Evolutionary conservation across 2,329 filamentous ascomycete genomes (phyloP).

Genomic region (Bipolaris victoriae): DNA sequence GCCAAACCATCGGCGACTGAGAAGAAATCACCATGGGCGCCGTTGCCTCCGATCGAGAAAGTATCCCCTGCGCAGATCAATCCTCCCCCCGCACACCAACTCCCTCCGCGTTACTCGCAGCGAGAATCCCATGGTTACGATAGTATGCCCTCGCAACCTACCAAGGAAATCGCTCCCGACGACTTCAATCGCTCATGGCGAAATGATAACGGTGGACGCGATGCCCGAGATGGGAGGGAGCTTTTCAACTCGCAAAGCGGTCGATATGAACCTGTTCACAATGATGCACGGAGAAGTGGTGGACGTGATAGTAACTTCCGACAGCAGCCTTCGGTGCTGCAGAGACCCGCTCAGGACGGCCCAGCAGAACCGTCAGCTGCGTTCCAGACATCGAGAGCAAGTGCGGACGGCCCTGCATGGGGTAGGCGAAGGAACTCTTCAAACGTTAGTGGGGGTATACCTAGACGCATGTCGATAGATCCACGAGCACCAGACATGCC

Average conservation of each 20-base stretch:
- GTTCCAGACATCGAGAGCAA: constrained; percentile 79
- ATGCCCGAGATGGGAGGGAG: constrained; percentile 68
- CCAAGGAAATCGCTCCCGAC: constrained; percentile 89
- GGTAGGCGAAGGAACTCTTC: constrained; percentile 83
- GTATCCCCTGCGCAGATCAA: constrained; percentile 73
- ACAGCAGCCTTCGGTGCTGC: constrained; percentile 79
- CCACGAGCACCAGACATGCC: constrained; percentile 52
- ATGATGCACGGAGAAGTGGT: constrained; percentile 72
- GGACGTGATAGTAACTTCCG: constrained; percentile 71
- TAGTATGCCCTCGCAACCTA: constrained; percentile 58
- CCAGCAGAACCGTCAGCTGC: constrained; percentile 84
- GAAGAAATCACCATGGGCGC: constrained; percentile 89
- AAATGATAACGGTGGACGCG: constrained; percentile 65
- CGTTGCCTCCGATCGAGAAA: constrained; percentile 83
- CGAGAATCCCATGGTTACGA: constrained; percentile 65
- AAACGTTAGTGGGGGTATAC: constrained; percentile 85
- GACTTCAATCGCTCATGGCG: constrained; percentile 89
- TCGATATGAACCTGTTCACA: constrained; percentile 80
- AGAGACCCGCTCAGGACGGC: constrained; percentile 69
- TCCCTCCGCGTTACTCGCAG: constrained; percentile 56
- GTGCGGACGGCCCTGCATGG: constrained; percentile 69
- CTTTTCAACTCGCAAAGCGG: constrained; percentile 95
- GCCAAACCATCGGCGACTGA: constrained; percentile 74
- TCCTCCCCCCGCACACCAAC: constrained; percentile 52
- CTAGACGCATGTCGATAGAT: constrained; percentile 66